These are phyloP conservation scores for Nephelium lappaceum DNA, from an alignment of 345 rosid genomes.

Conservation along the genomic window DNA sequence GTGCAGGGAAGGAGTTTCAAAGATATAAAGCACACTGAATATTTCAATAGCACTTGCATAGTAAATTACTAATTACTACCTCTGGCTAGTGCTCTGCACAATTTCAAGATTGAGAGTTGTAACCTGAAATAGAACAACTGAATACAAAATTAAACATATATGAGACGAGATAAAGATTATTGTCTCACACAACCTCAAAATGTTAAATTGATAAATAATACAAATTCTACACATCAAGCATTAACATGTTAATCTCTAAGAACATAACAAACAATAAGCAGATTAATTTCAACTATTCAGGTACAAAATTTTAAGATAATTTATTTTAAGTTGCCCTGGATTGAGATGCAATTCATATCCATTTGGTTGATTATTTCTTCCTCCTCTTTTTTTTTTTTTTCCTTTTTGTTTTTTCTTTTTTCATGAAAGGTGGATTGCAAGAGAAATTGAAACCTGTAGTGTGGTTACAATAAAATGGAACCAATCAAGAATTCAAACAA, in stretches of 20 bases:
- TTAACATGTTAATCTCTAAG: neutral
- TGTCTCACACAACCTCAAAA: neutral
- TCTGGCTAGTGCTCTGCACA: slow-evolving; percentile 88
- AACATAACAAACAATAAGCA: neutral
- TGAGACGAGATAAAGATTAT: neutral
- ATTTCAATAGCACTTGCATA: neutral
- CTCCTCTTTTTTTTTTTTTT: neutral
- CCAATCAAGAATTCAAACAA: neutral
- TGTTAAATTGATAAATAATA: neutral
- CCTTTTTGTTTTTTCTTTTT: too few relatives aligned
- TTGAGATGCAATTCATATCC: neutral
- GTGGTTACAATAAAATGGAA: neutral
- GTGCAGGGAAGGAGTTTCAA: neutral
- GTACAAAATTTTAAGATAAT: neutral
- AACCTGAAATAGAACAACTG: slow-evolving; percentile 53
- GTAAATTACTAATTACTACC: slow-evolving; percentile 43
- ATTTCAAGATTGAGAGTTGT: slow-evolving; percentile 84
- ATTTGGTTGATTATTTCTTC: neutral
- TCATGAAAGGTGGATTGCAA: neutral
- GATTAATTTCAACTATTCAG: neutral
- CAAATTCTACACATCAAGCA: neutral
- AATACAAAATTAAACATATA: neutral
- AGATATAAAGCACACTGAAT: neutral
- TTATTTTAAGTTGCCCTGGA: neutral
- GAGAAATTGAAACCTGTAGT: neutral